Evolutionary conservation across 129 eudicot genomes (phyloP).

Genomic region (Daucus carota): DNA sequence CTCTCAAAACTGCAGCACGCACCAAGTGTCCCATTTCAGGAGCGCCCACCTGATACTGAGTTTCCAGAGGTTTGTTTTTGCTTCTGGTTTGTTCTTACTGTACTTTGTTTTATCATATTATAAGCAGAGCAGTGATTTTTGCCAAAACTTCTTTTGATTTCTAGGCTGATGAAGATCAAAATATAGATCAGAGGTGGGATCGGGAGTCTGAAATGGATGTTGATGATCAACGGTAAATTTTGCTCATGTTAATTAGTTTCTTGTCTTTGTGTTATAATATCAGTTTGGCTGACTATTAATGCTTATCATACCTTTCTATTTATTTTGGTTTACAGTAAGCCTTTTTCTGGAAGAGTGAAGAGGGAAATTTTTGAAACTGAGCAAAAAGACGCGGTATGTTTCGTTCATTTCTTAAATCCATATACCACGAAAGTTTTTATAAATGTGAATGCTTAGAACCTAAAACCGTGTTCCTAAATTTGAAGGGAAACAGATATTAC

Average conservation of each 20-base stretch:
- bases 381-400: slow-evolving; percentile 52
- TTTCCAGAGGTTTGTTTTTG: slow-evolving; percentile 68
- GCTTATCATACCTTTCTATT: background rate
- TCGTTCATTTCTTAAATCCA: background rate
- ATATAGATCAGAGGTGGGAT: slow-evolving; percentile 61
- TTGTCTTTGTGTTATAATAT: background rate
- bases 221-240: slow-evolving; percentile 38
- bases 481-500: background rate
- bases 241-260: background rate
- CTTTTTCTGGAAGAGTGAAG: slow-evolving; percentile 52
- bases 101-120: background rate
- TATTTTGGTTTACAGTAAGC: slow-evolving; percentile 20
- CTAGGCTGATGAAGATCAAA: slow-evolving; percentile 67
- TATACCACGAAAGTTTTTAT: background rate
- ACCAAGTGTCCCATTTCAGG: slow-evolving; percentile 95
- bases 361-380: slow-evolving; percentile 57
- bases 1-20: slow-evolving; percentile 93
- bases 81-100: background rate
- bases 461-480: background rate
- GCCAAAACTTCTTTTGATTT: background rate
- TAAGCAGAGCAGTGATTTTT: background rate
- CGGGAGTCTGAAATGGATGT: slow-evolving; percentile 57
- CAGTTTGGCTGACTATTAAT: too few relatives aligned
- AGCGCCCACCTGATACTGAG: slow-evolving; percentile 90
- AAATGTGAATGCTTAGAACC: background rate